Evolutionary conservation across 2,329 filamentous ascomycete genomes (phyloP).

Genomic region (Akanthomyces dipterigenus): DNA sequence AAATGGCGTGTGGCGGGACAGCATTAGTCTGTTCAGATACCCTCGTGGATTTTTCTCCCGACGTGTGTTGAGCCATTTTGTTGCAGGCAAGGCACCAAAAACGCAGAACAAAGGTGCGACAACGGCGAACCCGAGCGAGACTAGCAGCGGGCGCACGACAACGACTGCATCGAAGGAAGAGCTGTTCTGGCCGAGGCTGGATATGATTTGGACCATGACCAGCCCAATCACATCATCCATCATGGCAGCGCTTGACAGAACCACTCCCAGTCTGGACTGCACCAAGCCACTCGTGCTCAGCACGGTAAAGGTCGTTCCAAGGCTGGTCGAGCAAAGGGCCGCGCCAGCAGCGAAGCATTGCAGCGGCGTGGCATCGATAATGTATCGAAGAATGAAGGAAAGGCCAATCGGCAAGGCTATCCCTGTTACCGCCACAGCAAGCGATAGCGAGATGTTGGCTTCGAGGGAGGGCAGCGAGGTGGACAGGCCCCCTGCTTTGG

Average conservation of each 20-base stretch:
- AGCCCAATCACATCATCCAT: constrained; percentile 75
- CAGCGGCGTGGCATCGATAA: constrained; percentile 44
- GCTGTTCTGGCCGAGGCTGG: constrained; percentile 45
- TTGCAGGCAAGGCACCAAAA: constrained; percentile 36
- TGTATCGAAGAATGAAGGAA: constrained; percentile 51
- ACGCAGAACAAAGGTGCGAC: constrained; percentile 40
- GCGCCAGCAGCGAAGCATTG: constrained; percentile 69
- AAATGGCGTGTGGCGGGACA: constrained; percentile 30
- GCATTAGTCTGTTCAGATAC: constrained; percentile 21
- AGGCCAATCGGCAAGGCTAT: constrained; percentile 57
- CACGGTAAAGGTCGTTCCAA: constrained; percentile 62
- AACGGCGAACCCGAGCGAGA: constrained; percentile 45
- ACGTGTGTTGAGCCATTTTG: constrained; percentile 25
- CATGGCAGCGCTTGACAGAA: constrained; percentile 69
- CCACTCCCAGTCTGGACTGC: constrained; percentile 45
- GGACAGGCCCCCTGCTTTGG: constrained; percentile 6
- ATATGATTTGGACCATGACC: constrained; percentile 70
- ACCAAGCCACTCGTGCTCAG: constrained; percentile 36
- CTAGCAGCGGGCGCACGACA: constrained; percentile 38
- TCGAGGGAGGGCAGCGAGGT: constrained; percentile 34
- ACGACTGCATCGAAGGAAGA: constrained; percentile 24
- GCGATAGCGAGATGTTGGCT: constrained; percentile 54
- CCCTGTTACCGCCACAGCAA: constrained; percentile 58
- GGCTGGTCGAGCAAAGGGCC: constrained; percentile 64
- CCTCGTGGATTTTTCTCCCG: constrained; percentile 20